Evolutionary conservation across 2,329 filamentous ascomycete species (phyloP).

Genomic region (Diaporthe sp.): DNA sequence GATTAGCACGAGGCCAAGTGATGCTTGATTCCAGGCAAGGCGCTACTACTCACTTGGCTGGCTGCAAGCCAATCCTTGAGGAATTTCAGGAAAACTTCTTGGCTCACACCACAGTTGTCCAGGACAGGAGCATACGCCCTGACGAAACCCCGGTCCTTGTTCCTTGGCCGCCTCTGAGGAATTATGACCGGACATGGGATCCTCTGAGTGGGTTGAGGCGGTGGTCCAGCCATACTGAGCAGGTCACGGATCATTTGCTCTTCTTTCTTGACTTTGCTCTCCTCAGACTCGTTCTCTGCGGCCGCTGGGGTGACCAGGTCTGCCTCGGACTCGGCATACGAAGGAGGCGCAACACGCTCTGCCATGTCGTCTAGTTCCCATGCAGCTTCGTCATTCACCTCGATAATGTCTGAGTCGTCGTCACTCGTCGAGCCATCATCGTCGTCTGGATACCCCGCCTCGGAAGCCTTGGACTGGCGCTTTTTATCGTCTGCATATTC

Average conservation of each 20-base stretch:
- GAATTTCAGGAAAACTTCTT: slow-evolving; percentile 54
- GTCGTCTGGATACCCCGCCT: slow-evolving; percentile 21
- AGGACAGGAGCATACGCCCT: slow-evolving; percentile 56
- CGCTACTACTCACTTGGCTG: slow-evolving; percentile 41
- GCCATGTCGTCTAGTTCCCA: slow-evolving; percentile 48
- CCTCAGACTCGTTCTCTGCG: slow-evolving; percentile 35
- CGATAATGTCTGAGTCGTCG: slow-evolving; percentile 12
- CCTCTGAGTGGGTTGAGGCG: slow-evolving; percentile 37
- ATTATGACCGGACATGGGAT: slow-evolving; percentile 54
- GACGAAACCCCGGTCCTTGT: slow-evolving; percentile 54
- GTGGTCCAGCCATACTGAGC: slow-evolving; percentile 44
- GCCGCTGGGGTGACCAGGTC: not conserved
- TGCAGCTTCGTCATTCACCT: slow-evolving; percentile 43
- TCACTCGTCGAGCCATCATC: slow-evolving; percentile 34
- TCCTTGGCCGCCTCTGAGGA: slow-evolving; percentile 54
- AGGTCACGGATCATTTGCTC: slow-evolving; percentile 43
- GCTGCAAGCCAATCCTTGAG: slow-evolving; percentile 50
- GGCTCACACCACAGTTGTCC: slow-evolving; percentile 51
- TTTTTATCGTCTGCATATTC: slow-evolving; percentile 26
- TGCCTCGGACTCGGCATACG: slow-evolving; percentile 36
- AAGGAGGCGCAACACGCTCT: slow-evolving; percentile 40
- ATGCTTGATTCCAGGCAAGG: too few species aligned
- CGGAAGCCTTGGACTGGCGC: not conserved
- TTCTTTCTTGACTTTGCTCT: slow-evolving; percentile 43
- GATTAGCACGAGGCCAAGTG: not conserved